Conservation (phyloP, 306 rosid species). For the Casuarina cunninghamiana region DNA sequence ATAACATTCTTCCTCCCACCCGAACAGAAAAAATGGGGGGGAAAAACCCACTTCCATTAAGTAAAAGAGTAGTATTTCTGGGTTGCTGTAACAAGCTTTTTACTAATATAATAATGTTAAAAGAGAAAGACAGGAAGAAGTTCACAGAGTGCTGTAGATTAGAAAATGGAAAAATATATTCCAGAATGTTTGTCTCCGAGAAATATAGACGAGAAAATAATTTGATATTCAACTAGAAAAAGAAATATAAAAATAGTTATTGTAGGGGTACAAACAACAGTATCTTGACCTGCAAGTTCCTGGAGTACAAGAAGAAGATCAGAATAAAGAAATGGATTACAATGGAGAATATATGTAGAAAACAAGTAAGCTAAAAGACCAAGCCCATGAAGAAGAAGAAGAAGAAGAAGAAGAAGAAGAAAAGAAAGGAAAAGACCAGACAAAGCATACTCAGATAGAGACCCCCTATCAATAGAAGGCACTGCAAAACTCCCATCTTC, state of each 20-base stretch:
- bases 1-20: no score
- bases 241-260: background rate
- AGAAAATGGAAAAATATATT: no score
- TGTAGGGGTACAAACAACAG: background rate
- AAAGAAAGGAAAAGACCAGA: no score
- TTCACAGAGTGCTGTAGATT: no score
- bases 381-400: constrained; percentile 1
- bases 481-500: constrained; percentile 44
- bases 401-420: background rate
- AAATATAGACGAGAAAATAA: background rate
- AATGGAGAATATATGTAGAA: background rate
- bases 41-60: no score
- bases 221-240: background rate
- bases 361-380: constrained; percentile 7
- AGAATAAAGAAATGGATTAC: background rate
- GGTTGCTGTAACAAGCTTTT: no score
- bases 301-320: constrained; percentile 23
- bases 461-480: constrained; percentile 43
- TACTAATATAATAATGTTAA: no score
- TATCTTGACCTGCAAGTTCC: constrained; percentile 13
- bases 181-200: no score
- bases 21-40: no score
- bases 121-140: no score
- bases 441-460: constrained; percentile 53
- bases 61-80: no score